Conservation (phyloP, 2,329 filamentous ascomycete genomes). For the Fusarium piperis region DNA sequence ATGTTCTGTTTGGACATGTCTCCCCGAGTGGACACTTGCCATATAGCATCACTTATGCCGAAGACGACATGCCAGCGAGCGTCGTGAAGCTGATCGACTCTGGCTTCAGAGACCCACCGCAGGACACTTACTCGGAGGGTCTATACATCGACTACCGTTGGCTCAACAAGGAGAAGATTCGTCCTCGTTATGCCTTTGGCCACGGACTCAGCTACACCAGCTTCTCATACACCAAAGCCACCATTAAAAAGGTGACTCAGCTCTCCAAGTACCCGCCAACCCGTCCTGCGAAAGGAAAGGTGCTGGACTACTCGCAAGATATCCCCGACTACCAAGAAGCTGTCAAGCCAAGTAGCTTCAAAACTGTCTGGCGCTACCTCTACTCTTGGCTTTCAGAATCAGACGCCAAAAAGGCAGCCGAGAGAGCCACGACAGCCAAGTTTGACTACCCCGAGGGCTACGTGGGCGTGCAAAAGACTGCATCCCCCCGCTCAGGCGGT, state of each 20-base stretch:
- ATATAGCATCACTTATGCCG: constrained; percentile 82
- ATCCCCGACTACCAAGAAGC: constrained; percentile 65
- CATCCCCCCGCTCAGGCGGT: constrained; percentile 69
- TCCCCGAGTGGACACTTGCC: constrained; percentile 84
- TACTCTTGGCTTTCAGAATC: constrained; percentile 70
- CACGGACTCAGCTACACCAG: constrained; percentile 85
- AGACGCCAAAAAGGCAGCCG: constrained; percentile 54
- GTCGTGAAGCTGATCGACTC: constrained; percentile 59
- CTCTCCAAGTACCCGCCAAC: constrained; percentile 52
- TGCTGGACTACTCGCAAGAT: constrained; percentile 57
- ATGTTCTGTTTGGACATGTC: constrained; percentile 80
- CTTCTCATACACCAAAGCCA: constrained; percentile 68
- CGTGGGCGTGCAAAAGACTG: constrained; percentile 56
- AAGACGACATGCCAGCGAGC: constrained; percentile 75
- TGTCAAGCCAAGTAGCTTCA: constrained; percentile 68
- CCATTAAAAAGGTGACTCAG: constrained; percentile 56
- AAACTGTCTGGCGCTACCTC: constrained; percentile 70
- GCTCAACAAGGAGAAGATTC: constrained; percentile 80
- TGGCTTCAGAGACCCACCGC: constrained; percentile 68
- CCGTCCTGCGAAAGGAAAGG: constrained; percentile 49
- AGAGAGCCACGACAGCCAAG: constrained; percentile 44
- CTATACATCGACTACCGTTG: constrained; percentile 90
- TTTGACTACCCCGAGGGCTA: constrained; percentile 76
- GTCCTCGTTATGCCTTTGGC: constrained; percentile 86
- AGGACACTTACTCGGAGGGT: constrained; percentile 85